Percentiles rank a stretch among this genome's conserved stretches.
phyloP scores from a whole-genome alignment of 73 alveolate species.

The Paramecium bursaria region DNA sequence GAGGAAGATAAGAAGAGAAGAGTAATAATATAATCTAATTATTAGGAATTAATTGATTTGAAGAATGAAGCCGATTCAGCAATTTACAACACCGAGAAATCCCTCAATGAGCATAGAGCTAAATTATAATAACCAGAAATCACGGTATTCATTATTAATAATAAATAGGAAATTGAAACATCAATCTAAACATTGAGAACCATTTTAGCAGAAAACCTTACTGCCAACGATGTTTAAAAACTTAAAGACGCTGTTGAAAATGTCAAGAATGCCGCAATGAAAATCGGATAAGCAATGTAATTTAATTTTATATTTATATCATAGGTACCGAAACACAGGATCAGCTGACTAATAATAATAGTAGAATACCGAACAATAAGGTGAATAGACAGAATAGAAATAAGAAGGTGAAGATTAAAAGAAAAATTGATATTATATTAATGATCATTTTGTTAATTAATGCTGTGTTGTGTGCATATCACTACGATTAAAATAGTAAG shows the following conservation, averaged over 20 bases:
- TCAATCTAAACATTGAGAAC: conserved; percentile 73
- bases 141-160: neutral
- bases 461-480: too few relatives aligned
- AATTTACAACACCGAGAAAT: conserved; percentile 85
- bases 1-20: conserved; percentile 86
- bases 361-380: neutral
- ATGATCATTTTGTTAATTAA: too few relatives aligned
- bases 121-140: conserved; percentile 79
- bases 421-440: conserved; percentile 37
- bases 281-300: conserved; percentile 87
- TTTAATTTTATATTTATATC: neutral
- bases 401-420: conserved; percentile 54
- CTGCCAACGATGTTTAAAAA: conserved; percentile 76
- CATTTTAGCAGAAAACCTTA: conserved; percentile 75
- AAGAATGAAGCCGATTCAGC: conserved; percentile 92
- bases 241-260: conserved; percentile 82
- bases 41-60: conserved; percentile 68
- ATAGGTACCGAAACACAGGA: conserved; percentile 62
- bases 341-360: conserved; percentile 14
- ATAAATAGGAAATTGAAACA: conserved; percentile 65
- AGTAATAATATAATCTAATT: conserved; percentile 14
- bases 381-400: neutral
- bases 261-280: conserved; percentile 86
- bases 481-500: too few relatives aligned
- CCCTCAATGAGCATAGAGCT: conserved; percentile 79